Conservation (phyloP, 805 yeast species). For the Peterozyma toletana region DNA sequence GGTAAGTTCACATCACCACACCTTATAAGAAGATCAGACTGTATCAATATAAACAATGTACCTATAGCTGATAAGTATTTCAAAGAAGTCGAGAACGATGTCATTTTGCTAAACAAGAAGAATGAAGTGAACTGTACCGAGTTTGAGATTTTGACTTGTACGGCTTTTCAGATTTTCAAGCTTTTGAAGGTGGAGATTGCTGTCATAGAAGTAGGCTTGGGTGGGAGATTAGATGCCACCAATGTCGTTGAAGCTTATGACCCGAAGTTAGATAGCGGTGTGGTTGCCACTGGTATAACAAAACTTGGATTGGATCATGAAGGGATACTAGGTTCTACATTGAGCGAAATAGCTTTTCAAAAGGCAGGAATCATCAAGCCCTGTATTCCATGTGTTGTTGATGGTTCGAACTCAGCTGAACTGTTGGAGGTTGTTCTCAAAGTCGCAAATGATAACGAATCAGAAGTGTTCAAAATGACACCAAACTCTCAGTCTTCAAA, state of each 20-base stretch:
- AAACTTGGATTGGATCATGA: constrained; percentile 88
- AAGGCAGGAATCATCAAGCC: constrained; percentile 82
- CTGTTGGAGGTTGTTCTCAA: constrained; percentile 41
- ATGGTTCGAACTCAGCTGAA: constrained; percentile 50
- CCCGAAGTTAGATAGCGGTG: constrained; percentile 20
- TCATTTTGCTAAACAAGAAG: constrained; percentile 31
- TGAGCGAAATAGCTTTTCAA: constrained; percentile 61
- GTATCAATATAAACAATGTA: constrained; percentile 57
- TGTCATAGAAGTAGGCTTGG: constrained; percentile 89
- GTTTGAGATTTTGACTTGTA: constrained; percentile 80
- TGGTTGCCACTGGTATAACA: constrained; percentile 66
- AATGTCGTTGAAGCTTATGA: constrained; percentile 45
- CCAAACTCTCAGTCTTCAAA: constrained; percentile 3
- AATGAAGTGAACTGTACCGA: constrained; percentile 66
- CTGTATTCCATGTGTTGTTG: constrained; percentile 59
- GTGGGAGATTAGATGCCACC: constrained; percentile 87
- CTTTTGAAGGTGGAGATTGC: constrained; percentile 59
- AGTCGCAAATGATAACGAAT: constrained; percentile 24
- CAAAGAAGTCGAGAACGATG: constrained; percentile 30
- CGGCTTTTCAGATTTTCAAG: constrained; percentile 73
- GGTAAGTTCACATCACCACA: constrained; percentile 94
- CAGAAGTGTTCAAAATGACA: constrained; percentile 18
- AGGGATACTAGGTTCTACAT: constrained; percentile 58
- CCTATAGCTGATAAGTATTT: constrained; percentile 46
- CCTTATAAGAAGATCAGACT: constrained; percentile 64